A percentile compares a stretch with the other conserved stretches of the same genome.
phyloP scores from a whole-genome alignment of 768 basidiomycete species.

The Hydnomerulius pinastri region DNA sequence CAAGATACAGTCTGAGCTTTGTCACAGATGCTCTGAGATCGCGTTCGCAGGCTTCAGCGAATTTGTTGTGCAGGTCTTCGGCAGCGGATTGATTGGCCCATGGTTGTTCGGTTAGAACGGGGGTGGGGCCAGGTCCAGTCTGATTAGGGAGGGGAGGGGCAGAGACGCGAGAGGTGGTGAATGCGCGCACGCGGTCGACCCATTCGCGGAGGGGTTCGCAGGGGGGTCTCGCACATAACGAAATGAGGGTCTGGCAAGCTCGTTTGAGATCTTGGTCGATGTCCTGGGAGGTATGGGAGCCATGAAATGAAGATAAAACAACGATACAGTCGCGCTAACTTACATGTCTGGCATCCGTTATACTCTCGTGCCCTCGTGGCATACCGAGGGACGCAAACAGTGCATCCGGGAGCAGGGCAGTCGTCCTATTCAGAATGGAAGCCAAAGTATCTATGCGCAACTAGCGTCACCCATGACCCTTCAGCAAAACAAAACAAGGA shows the following conservation, averaged over 20 bases:
- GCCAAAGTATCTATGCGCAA: constrained; percentile 29
- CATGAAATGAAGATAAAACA: background rate
- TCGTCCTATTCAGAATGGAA: constrained; percentile 34
- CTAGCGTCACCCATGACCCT: constrained; percentile 2
- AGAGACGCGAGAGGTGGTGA: constrained; percentile 28
- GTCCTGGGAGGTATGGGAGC: constrained; percentile 48
- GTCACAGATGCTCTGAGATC: constrained; percentile 56
- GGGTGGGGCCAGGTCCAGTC: constrained; percentile 14
- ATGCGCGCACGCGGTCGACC: constrained; percentile 51
- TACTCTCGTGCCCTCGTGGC: constrained; percentile 58
- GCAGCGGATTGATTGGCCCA: constrained; percentile 57
- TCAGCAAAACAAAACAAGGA: background rate
- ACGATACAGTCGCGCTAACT: constrained; percentile 14
- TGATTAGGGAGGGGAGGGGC: constrained; percentile 17
- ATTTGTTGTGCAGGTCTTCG: constrained; percentile 51
- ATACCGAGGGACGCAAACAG: constrained; percentile 72
- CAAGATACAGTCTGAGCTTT: constrained; percentile 74
- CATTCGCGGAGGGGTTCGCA: constrained; percentile 65
- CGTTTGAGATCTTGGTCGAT: constrained; percentile 85
- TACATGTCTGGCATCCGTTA: constrained; percentile 75
- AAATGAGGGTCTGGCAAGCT: constrained; percentile 85
- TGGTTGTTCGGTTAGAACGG: constrained; percentile 38
- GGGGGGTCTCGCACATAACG: constrained; percentile 55
- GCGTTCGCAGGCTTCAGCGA: constrained; percentile 54
- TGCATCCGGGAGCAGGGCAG: constrained; percentile 58